Conservation (phyloP, 306 rosid species). For the Vigna trinervia region DNA sequence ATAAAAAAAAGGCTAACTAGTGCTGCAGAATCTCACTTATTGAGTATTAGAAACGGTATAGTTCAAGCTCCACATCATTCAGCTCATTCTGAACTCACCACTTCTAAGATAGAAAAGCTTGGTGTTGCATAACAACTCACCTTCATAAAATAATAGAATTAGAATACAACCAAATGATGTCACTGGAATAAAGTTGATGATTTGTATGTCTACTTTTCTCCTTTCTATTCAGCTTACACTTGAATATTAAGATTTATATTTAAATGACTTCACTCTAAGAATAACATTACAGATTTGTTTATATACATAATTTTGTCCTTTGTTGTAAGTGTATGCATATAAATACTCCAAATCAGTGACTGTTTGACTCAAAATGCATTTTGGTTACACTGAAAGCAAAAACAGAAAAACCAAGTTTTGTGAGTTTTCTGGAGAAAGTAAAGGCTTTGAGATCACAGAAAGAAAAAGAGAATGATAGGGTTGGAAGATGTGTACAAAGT, state of each 20-base stretch:
- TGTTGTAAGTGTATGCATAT: conserved; percentile 26
- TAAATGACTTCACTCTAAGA: not conserved
- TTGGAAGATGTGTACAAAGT: conserved; percentile 90
- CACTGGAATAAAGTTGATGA: conserved; percentile 4
- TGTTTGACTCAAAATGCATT: conserved; percentile 31
- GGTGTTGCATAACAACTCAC: not conserved
- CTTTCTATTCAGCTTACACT: not conserved
- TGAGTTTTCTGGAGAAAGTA: conserved; percentile 2
- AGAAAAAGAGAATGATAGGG: conserved; percentile 62
- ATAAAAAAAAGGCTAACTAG: not conserved
- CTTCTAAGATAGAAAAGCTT: not conserved
- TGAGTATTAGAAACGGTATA: not conserved
- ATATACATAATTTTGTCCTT: conserved; percentile 32
- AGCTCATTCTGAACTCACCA: not conserved
- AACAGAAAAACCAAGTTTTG: not conserved
- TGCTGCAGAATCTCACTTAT: not conserved
- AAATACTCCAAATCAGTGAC: conserved; percentile 30
- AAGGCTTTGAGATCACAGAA: conserved; percentile 1
- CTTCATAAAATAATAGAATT: not conserved
- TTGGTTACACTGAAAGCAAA: not conserved
- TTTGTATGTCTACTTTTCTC: conserved; percentile 2
- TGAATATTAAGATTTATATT: not conserved
- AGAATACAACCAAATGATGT: not conserved
- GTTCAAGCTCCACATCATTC: not conserved
- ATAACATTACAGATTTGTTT: conserved; percentile 1